These are phyloP conservation scores for Penicillium sp. DNA, from an alignment of 2,329 filamentous ascomycete species.

Conservation along the genomic window DNA sequence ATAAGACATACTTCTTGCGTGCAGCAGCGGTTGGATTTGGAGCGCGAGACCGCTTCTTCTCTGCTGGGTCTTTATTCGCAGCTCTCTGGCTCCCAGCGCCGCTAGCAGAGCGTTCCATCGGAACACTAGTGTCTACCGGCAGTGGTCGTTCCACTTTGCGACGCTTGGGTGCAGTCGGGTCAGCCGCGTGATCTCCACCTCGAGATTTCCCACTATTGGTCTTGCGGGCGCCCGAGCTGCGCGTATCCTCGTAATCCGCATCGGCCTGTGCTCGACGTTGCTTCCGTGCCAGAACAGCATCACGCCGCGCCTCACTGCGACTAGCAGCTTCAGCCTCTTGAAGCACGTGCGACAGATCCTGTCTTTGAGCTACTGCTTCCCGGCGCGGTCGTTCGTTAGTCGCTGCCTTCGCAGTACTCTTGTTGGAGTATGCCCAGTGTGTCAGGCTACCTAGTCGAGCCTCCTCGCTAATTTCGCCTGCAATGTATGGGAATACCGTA, in stretches of 20 bases:
- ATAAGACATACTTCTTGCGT: slow-evolving; percentile 70
- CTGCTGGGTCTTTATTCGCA: slow-evolving; percentile 60
- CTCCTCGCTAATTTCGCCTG: slow-evolving; percentile 88
- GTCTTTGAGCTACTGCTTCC: slow-evolving; percentile 72
- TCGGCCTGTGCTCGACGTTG: slow-evolving; percentile 70
- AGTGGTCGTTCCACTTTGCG: slow-evolving; percentile 72
- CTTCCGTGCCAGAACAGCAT: slow-evolving; percentile 74
- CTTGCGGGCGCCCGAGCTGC: slow-evolving; percentile 51
- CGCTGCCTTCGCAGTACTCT: slow-evolving; percentile 58
- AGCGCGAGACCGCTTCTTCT: slow-evolving; percentile 71
- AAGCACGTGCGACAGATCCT: slow-evolving; percentile 63
- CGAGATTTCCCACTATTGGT: slow-evolving; percentile 55
- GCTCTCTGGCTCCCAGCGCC: slow-evolving; percentile 35
- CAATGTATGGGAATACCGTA: slow-evolving; percentile 80
- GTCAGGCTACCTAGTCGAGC: slow-evolving; percentile 86
- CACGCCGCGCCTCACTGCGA: slow-evolving; percentile 79
- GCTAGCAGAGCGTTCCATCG: slow-evolving; percentile 44
- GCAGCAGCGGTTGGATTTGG: slow-evolving; percentile 60
- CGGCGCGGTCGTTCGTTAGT: slow-evolving; percentile 71
- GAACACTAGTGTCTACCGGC: slow-evolving; percentile 30
- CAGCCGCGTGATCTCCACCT: slow-evolving; percentile 28
- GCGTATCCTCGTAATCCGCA: slow-evolving; percentile 72
- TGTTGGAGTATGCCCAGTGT: slow-evolving; percentile 94
- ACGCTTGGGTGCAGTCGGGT: slow-evolving; percentile 57
- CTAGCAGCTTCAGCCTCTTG: slow-evolving; percentile 81